phyloP scores from a whole-genome alignment of 1,284 basidiomycete species.

The Stereum hirsutum region DNA sequence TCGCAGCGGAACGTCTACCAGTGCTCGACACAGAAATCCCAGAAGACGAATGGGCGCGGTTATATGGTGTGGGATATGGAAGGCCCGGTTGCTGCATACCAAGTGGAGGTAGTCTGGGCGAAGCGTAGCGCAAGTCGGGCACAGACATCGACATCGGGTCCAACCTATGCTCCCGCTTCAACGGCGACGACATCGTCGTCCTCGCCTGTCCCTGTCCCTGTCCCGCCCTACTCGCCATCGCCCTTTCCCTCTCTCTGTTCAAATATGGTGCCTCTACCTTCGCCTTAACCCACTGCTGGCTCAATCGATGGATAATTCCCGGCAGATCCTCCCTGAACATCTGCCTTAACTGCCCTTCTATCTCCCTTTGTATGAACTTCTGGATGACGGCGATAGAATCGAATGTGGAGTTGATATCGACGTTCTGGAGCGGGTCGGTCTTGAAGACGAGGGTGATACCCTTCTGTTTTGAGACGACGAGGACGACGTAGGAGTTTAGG shows the following conservation, averaged over 20 bases:
- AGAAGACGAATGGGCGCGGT: slow-evolving; percentile 8
- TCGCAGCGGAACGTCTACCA: slow-evolving; percentile 8
- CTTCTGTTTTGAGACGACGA: slow-evolving; percentile 94
- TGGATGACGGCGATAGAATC: slow-evolving; percentile 98
- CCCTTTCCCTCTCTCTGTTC: no score
- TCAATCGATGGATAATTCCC: slow-evolving; percentile 92
- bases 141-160: slow-evolving; percentile 16
- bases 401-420: slow-evolving; percentile 96
- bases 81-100: background rate
- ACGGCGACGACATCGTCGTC: slow-evolving; percentile 17
- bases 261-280: slow-evolving; percentile 78
- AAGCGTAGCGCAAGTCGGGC: slow-evolving; percentile 29
- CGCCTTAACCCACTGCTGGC: slow-evolving; percentile 89
- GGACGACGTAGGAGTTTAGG: slow-evolving; percentile 92
- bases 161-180: slow-evolving; percentile 9
- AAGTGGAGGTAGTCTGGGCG: slow-evolving; percentile 28
- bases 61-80: slow-evolving; percentile 3
- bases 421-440: slow-evolving; percentile 96
- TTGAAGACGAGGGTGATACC: slow-evolving; percentile 99
- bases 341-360: slow-evolving; percentile 93
- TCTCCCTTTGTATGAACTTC: slow-evolving; percentile 93
- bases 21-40: slow-evolving; percentile 10
- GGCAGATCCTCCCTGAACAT: slow-evolving; percentile 98
- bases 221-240: no score
- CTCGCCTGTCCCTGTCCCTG: slow-evolving; percentile 25